Evolutionary conservation across 345 rosid species (phyloP), one percentile per base, ranked within the genome.

Genomic region (Chamaenerion angustifolium): DNA sequence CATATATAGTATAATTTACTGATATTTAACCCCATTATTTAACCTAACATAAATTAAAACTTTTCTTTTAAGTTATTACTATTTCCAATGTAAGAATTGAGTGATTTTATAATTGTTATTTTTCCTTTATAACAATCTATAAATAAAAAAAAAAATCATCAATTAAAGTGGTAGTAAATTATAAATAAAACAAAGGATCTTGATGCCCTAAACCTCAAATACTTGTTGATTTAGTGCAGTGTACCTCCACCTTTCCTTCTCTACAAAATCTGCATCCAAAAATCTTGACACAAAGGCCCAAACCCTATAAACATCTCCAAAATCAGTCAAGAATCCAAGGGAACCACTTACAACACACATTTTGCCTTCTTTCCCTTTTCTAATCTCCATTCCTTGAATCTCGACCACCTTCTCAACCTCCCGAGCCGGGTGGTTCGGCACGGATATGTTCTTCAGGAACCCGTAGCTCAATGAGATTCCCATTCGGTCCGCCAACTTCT

Each of bases 161-260:
- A n/a, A n/a, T n/a, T n/a, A n/a, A n/a, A n/a, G n/a, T n/a, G n/a
- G n/a, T n/a, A n/a, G n/a, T n/a, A n/a, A n/a, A n/a, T n/a, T n/a
- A n/a, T n/a, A n/a, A n/a, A n/a, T n/a, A n/a, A n/a, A n/a, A n/a
- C n/a, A n/a, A n/a, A n/a, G n/a, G n/a, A n/a, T n/a, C n/a, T n/a
- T n/a, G n/a, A n/a, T n/a, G n/a, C n/a, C n/a, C n/a, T n/a, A 31
- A 31, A 31, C 6, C 49, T 79, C 80, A 52, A 79, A 17, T 3
- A 49, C 75, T 61, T 73, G 58, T 64, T 79, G 92, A 52, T 86
- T 83, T 42, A 86, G 76, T 62, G 88, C 83, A 40, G 56, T 64
- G 62, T 76, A 78, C 55, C 98, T 73, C 98, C 98, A 83, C 51
- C 68, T 78, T 74, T 86, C 95, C 56, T 90, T 86, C 85, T 86